Base-by-base conservation (phyloP, 768 basidiomycete species). In the Boletus vinaceobasis region DNA sequence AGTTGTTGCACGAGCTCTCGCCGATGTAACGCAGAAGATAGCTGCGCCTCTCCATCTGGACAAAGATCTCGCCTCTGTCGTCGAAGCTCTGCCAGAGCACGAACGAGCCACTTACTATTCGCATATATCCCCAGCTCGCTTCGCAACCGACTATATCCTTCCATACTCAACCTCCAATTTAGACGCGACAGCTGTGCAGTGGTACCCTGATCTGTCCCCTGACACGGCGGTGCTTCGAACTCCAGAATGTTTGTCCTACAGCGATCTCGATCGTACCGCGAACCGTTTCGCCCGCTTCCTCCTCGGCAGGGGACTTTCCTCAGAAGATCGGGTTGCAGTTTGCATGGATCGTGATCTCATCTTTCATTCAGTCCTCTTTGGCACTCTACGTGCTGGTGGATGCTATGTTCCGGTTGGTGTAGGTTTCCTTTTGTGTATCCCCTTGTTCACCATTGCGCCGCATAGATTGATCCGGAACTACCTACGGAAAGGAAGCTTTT, bases 381-480 rank as follows among this genome's bases (percentile, higher is more conserved):
- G 74, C 7, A 71, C 79, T 31, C 67, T 79, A 57, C 76, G 74
- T 35, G 75, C 79, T 23, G 79, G 80, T 39, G 79, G 73, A 38
- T 79, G 79, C 48, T 81, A 81, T 62, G 79, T 81, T 46, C 77
- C 80, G 11, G 79, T 79, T 9, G 43, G 62, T 57, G 17, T 19
- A n/a, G 19, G 7, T 56, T 40, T 74, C 64, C 21, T 46, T 23
- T 36, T 21, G 11, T 23, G 23, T n/a, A 17, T 45, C 47, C 36
- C n/a, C 40, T 23, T 31, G 19, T 45, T 53, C 15, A 52, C 26
- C 43, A 38, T 52, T 33, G 26, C 14, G 35, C 40, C 52, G 4
- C n/a, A n/a, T 37, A 80, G 79, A 80, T 80, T 49, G 79, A 80
- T 55, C 77, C 79, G 5, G 78, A 79, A 52, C 65, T 80, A 33